These are phyloP conservation scores for Trypanosoma scelopori DNA, from an alignment of 208 protist species.

Conservation along the genomic window DNA sequence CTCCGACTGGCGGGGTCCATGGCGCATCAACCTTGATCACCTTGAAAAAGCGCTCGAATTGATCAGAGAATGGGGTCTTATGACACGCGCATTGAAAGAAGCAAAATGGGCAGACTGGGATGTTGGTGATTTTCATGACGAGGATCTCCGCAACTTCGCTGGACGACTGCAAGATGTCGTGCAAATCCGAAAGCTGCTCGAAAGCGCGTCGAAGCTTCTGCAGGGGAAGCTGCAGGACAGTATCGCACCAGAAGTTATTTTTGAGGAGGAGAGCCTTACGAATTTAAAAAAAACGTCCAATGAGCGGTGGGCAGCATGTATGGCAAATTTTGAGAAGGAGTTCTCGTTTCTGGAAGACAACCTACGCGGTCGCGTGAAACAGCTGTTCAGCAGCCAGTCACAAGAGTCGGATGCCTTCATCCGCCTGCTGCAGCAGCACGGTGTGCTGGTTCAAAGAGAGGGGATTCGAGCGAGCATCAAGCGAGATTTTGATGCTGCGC, in stretches of 20 bases:
- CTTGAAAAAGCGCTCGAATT: conserved; percentile 56
- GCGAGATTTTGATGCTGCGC: conserved; percentile 49
- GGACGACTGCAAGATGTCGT: conserved; percentile 64
- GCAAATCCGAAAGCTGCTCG: conserved; percentile 67
- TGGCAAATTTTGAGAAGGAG: conserved; percentile 79
- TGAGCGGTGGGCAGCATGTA: conserved; percentile 49
- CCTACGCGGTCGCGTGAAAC: conserved; percentile 62
- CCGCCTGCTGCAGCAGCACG: conserved; percentile 51
- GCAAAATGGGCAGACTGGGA: conserved; percentile 80
- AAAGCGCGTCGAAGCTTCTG: conserved; percentile 35
- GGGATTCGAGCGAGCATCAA: conserved; percentile 50
- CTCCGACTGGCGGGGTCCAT: conserved; percentile 75
- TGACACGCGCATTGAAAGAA: conserved; percentile 41
- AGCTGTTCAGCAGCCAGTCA: conserved; percentile 37
- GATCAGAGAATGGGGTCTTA: conserved; percentile 70
- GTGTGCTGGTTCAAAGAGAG: conserved; percentile 54
- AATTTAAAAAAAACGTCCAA: conserved; percentile 45
- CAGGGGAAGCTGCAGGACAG: conserved; percentile 42
- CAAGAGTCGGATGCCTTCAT: conserved; percentile 30
- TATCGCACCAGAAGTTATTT: conserved; percentile 75
- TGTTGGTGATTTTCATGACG: conserved; percentile 67
- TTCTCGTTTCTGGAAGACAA: conserved; percentile 80
- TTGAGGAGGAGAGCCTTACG: conserved; percentile 63
- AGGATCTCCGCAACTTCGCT: conserved; percentile 65
- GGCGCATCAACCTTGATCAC: conserved; percentile 64